phyloP scores from a whole-genome alignment of 2,329 filamentous ascomycete genomes.

The Pezicula neosporulosa region DNA sequence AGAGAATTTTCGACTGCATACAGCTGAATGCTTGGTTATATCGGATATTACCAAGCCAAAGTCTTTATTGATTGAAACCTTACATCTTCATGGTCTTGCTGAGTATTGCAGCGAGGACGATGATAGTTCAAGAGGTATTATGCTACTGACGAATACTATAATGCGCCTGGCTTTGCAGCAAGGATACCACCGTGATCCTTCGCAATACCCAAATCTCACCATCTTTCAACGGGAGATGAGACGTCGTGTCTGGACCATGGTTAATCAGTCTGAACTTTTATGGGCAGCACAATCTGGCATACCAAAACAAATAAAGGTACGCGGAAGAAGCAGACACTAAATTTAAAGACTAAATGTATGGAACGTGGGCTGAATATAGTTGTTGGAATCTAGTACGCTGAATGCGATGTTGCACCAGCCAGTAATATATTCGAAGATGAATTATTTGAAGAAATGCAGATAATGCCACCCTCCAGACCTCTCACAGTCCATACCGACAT shows the following conservation, averaged over 20 bases:
- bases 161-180: constrained; percentile 55
- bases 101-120: constrained; percentile 34
- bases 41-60: constrained; percentile 48
- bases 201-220: constrained; percentile 44
- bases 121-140: constrained; percentile 50
- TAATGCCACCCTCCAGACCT: constrained; percentile 54
- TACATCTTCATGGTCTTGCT: constrained; percentile 46
- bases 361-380: background rate
- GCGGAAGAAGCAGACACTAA: background rate
- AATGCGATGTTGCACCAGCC: constrained; percentile 60
- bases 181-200: constrained; percentile 55
- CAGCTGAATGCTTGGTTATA: constrained; percentile 46
- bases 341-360: background rate
- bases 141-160: constrained; percentile 45
- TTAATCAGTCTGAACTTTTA: constrained; percentile 56
- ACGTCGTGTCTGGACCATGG: constrained; percentile 52
- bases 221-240: constrained; percentile 60
- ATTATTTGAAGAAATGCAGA: constrained; percentile 51
- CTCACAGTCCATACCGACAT: constrained; percentile 54
- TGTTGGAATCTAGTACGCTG: constrained; percentile 37
- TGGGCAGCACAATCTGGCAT: constrained; percentile 66
- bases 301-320: constrained; percentile 57
- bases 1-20: constrained; percentile 44
- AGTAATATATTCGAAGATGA: constrained; percentile 63
- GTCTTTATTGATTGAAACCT: constrained; percentile 44